Evolutionary conservation across 2,329 filamentous ascomycete species (phyloP).

Genomic region (Fusarium torreyae): DNA sequence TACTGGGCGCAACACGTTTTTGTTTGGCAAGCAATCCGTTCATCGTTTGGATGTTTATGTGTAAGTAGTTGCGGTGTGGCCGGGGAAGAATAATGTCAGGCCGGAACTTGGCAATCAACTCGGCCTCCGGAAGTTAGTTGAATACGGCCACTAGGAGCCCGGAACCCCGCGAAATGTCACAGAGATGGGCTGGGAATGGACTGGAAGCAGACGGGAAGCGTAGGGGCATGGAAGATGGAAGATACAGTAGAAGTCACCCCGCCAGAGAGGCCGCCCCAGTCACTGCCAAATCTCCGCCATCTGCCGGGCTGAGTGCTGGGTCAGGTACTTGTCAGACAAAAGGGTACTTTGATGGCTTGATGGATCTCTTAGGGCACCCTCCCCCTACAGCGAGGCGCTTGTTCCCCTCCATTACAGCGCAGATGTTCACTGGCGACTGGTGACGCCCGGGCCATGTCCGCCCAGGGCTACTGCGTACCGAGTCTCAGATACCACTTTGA

Average conservation of each 20-base stretch:
- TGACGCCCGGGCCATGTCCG: constrained; percentile 34
- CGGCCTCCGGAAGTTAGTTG: constrained; percentile 31
- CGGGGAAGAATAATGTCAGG: constrained; percentile 25
- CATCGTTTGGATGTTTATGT: constrained; percentile 13
- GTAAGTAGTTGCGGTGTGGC: constrained; percentile 39
- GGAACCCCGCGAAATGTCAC: constrained; percentile 40
- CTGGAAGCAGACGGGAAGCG: constrained; percentile 18
- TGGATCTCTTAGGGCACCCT: constrained; percentile 19
- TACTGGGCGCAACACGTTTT: constrained; percentile 2
- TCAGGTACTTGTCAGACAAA: constrained; percentile 41
- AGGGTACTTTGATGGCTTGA: constrained; percentile 26
- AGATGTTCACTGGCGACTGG: constrained; percentile 20
- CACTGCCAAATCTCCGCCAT: constrained; percentile 23
- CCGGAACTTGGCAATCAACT: constrained; percentile 37
- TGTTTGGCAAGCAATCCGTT: constrained; percentile 30
- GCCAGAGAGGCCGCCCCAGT: constrained; percentile 25
- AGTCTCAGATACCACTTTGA: constrained; percentile 36
- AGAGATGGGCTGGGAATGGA: constrained; percentile 34
- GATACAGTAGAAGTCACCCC: constrained; percentile 21
- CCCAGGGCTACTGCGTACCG: constrained; percentile 29
- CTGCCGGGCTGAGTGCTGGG: constrained; percentile 28
- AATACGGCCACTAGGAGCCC: constrained; percentile 38
- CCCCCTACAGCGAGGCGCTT: constrained; percentile 11
- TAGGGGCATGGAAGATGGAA: constrained; percentile 2
- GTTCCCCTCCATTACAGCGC: constrained; percentile 17